Percentiles rank a stretch among this genome's conserved stretches.
Conservation (phyloP, 164 flowering plant species). For the Dillenia suffruticosa region DNA sequence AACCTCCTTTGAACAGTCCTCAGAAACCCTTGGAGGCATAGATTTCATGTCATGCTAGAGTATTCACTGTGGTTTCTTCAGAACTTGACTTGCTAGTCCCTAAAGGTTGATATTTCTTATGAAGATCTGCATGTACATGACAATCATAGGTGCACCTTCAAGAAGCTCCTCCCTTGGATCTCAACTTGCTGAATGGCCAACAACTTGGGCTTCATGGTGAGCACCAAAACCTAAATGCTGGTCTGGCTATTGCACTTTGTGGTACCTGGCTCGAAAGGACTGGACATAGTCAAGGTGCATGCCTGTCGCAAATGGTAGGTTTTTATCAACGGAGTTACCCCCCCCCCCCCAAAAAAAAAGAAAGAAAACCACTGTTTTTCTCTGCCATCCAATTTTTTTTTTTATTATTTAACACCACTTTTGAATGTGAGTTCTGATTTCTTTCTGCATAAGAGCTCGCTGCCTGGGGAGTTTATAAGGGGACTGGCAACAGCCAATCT, state of each 20-base stretch:
- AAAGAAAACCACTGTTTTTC: no score
- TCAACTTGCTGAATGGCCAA: constrained; percentile 54
- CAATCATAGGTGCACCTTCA: constrained; percentile 65
- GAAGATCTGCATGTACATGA: constrained; percentile 7
- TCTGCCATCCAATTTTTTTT: neutral
- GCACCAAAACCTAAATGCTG: constrained; percentile 85
- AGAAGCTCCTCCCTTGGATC: constrained; percentile 67
- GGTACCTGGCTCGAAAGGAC: constrained; percentile 76
- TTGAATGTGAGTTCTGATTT: constrained; percentile 3
- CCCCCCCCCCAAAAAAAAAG: no score
- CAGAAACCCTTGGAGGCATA: neutral
- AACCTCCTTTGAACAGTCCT: neutral
- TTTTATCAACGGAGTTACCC: neutral
- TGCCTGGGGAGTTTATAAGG: constrained; percentile 74
- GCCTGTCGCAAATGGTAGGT: constrained; percentile 58
- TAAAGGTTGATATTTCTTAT: neutral
- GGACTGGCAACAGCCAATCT: constrained; percentile 74
- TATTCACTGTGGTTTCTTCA: no score
- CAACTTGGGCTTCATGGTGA: constrained; percentile 88
- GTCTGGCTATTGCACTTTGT: constrained; percentile 81
- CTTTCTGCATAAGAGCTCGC: constrained; percentile 35
- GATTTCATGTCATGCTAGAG: neutral
- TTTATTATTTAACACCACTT: neutral
- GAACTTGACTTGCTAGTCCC: constrained; percentile 1
- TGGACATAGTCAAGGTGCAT: constrained; percentile 48